phyloP scores from a whole-genome alignment of 1,284 basidiomycete species.

The Sanguinoderma infundibulare region DNA sequence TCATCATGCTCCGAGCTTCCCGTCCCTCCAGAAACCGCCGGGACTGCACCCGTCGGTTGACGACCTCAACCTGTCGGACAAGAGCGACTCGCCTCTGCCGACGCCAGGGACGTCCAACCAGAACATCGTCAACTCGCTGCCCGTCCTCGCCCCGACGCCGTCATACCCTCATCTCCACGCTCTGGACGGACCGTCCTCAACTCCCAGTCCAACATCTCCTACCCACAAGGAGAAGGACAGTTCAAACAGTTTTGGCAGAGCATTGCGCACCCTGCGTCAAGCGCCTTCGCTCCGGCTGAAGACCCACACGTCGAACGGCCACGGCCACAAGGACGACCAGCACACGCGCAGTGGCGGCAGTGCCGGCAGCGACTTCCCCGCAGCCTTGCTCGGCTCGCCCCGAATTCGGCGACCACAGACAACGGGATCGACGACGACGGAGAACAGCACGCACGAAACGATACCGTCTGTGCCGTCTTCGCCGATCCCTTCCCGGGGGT shows the following conservation, averaged over 20 bases:
- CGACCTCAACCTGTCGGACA: constrained; percentile 39
- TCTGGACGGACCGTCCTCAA: constrained; percentile 1
- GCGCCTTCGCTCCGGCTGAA: constrained; percentile 33
- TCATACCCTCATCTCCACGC: constrained; percentile 9
- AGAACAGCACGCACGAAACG: constrained; percentile 24
- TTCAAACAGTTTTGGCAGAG: neutral
- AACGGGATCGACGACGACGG: constrained; percentile 22
- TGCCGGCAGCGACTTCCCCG: constrained; percentile 7
- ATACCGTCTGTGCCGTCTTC: constrained; percentile 19
- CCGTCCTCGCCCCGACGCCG: constrained; percentile 14
- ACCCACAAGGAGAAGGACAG: neutral
- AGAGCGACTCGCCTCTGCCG: constrained; percentile 37
- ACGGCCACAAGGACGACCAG: constrained; percentile 12
- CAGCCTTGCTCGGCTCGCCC: constrained; percentile 30
- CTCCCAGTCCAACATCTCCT: neutral
- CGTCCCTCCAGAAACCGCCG: constrained; percentile 49
- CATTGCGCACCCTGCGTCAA: constrained; percentile 32
- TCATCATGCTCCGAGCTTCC: constrained; percentile 23
- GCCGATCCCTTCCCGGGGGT: constrained; percentile 16
- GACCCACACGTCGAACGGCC: constrained; percentile 21
- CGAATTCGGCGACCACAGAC: constrained; percentile 21
- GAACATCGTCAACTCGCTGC: constrained; percentile 8
- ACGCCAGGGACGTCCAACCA: constrained; percentile 10
- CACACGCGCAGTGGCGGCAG: constrained; percentile 24
- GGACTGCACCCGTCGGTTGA: constrained; percentile 45